These are phyloP conservation scores for Lactarius hatsudake DNA, from an alignment of 768 basidiomycete genomes.

Conservation along the genomic window DNA sequence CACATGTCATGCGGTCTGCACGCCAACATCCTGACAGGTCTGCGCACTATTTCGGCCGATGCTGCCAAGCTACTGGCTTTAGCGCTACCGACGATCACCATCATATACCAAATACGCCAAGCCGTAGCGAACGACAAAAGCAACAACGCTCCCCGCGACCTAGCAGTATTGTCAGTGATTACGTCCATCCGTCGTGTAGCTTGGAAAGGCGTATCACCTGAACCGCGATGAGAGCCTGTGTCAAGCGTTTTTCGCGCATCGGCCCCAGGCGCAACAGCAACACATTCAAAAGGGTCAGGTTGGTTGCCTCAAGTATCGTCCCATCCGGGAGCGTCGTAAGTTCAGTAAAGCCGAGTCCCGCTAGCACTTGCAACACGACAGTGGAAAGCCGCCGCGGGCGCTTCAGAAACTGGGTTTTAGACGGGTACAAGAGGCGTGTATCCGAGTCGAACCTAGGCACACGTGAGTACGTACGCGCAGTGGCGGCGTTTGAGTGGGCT, in stretches of 20 bases:
- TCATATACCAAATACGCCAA: constrained; percentile 88
- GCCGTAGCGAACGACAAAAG: constrained; percentile 88
- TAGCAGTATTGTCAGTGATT: constrained; percentile 31
- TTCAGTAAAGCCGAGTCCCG: constrained; percentile 62
- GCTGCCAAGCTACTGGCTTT: not conserved
- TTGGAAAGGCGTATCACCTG: constrained; percentile 50
- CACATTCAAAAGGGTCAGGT: constrained; percentile 89
- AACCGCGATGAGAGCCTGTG: constrained; percentile 64
- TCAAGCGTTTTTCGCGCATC: constrained; percentile 80
- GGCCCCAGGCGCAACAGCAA: constrained; percentile 78
- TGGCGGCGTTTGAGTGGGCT: not conserved
- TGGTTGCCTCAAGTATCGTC: constrained; percentile 68
- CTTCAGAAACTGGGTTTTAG: constrained; percentile 57
- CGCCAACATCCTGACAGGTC: not conserved
- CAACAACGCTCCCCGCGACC: constrained; percentile 73
- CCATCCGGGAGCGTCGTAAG: constrained; percentile 56
- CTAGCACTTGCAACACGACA: constrained; percentile 56
- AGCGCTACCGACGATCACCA: constrained; percentile 71
- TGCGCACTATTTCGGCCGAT: not conserved
- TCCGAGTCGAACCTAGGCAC: constrained; percentile 63
- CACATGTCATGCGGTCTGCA: not conserved
- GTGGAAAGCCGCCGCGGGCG: constrained; percentile 55
- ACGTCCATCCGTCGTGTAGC: not conserved
- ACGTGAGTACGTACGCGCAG: not conserved
- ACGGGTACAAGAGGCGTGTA: constrained; percentile 78